phyloP scores from a whole-genome alignment of 495 filamentous ascomycete species.

The Neurospora intermedia region DNA sequence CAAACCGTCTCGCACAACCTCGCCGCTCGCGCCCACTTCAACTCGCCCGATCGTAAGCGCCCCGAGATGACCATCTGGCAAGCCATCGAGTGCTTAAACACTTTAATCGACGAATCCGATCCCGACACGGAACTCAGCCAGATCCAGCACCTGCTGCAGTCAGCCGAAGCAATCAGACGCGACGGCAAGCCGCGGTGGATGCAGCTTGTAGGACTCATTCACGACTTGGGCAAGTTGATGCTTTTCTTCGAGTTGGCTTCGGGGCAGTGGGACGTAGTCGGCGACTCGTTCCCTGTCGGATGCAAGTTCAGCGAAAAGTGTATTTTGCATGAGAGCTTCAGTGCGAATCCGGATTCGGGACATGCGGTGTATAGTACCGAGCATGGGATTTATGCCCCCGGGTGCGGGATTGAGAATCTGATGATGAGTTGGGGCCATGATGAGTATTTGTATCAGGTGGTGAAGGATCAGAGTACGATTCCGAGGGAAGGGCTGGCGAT shows the following conservation, averaged over 20 bases:
- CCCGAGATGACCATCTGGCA: conserved; percentile 78
- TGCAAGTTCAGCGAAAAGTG: conserved; percentile 66
- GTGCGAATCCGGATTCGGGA: conserved; percentile 53
- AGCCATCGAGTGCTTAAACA: conserved; percentile 83
- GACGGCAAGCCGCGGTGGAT: conserved; percentile 91
- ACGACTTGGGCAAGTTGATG: conserved; percentile 81
- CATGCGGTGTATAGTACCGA: conserved; percentile 59
- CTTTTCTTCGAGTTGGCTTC: conserved; percentile 66
- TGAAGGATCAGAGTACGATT: conserved; percentile 65
- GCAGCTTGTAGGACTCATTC: conserved; percentile 80
- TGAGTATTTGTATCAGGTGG: conserved; percentile 80
- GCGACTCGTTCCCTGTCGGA: conserved; percentile 87
- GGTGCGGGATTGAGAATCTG: conserved; percentile 70
- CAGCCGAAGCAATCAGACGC: conserved; percentile 74
- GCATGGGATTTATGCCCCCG: conserved; percentile 65
- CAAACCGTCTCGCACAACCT: conserved; percentile 81
- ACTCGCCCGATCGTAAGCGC: conserved; percentile 44
- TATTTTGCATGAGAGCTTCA: conserved; percentile 70
- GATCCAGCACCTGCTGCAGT: conserved; percentile 80
- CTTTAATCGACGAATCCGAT: conserved; percentile 78
- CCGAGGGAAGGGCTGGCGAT: conserved; percentile 77
- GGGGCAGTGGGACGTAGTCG: conserved; percentile 89
- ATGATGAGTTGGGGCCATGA: conserved; percentile 91
- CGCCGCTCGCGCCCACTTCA: conserved; percentile 58
- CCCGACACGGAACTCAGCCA: conserved; percentile 75